Evolutionary conservation across 345 rosid genomes (phyloP).

Genomic region (Hypericum androsaemum): DNA sequence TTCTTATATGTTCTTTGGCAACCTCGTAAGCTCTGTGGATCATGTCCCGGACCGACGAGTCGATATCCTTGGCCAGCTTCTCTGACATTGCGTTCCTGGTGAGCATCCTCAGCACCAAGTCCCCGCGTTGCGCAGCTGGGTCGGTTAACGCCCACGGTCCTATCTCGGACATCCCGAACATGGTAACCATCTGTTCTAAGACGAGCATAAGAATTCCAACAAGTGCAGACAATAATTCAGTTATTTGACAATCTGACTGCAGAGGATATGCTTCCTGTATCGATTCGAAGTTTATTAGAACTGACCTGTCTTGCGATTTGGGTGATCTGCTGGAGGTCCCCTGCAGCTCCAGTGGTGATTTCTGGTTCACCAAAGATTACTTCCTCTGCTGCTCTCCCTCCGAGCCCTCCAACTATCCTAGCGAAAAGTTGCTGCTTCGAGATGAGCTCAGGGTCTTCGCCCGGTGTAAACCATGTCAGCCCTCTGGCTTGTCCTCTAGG

Average conservation of each 20-base stretch:
- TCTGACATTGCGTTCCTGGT: constrained; percentile 62
- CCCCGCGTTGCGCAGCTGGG: constrained; percentile 40
- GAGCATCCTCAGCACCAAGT: constrained; percentile 53
- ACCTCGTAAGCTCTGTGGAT: constrained; percentile 42
- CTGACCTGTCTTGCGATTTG: constrained; percentile 60
- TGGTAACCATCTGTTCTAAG: constrained; percentile 55
- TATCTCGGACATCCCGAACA: constrained; percentile 65
- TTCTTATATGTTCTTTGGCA: constrained; percentile 43
- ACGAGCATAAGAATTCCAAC: too few species aligned
- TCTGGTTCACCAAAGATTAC: constrained; percentile 65
- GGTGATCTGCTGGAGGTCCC: constrained; percentile 56
- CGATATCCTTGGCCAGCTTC: constrained; percentile 58
- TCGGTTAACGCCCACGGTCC: constrained; percentile 63
- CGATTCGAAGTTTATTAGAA: too few species aligned
- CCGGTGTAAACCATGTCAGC: constrained; percentile 62
- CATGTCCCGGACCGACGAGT: constrained; percentile 34
- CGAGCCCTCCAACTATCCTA: constrained; percentile 62
- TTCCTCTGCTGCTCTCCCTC: constrained; percentile 70
- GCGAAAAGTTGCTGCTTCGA: constrained; percentile 57
- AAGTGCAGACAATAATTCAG: too few species aligned
- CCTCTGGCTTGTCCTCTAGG: constrained; percentile 84
- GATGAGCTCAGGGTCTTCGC: constrained; percentile 49
- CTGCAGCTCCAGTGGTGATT: constrained; percentile 62
- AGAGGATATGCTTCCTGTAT: too few species aligned
- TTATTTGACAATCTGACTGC: too few species aligned